Percentiles rank a stretch among this genome's conserved stretches.
Evolutionary conservation across 345 rosid genomes (phyloP).

Genomic region (Eucalyptus virginea): DNA sequence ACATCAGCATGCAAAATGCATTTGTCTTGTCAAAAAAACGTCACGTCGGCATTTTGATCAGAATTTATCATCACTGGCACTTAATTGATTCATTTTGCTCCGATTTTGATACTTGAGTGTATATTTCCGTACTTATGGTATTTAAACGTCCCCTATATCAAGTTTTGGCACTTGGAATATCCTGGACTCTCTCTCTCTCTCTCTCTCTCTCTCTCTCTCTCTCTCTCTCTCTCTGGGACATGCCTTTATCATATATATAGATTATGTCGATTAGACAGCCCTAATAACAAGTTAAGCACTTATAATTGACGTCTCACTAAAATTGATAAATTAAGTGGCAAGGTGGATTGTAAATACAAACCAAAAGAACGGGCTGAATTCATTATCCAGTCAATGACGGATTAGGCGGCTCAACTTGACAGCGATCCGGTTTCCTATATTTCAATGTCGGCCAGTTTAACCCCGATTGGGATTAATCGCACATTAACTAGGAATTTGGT

Average conservation of each 20-base stretch:
- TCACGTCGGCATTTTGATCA: rapidly evolving
- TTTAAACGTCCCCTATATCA: no score
- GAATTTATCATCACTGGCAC: no score
- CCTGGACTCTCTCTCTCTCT: no score
- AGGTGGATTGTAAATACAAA: neutral
- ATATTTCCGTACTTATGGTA: no score
- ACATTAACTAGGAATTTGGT: no score
- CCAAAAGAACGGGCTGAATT: neutral
- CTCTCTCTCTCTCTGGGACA: neutral
- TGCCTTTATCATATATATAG: neutral
- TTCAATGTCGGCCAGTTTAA: neutral
- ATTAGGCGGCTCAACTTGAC: neutral
- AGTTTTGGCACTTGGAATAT: no score
- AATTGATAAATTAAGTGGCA: neutral
- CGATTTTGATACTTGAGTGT: no score
- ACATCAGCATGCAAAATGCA: no score
- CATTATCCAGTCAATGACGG: neutral
- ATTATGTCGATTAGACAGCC: neutral
- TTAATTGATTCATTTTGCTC: no score
- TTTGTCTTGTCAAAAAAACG: no score
- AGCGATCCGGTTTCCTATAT: neutral
- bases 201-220: neutral
- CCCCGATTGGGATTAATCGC: neutral
- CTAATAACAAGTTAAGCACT: neutral
- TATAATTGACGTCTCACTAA: neutral